These are phyloP conservation scores for Sclerotinia glacialis DNA, from an alignment of 2,329 filamentous ascomycete species.

Conservation along the genomic window DNA sequence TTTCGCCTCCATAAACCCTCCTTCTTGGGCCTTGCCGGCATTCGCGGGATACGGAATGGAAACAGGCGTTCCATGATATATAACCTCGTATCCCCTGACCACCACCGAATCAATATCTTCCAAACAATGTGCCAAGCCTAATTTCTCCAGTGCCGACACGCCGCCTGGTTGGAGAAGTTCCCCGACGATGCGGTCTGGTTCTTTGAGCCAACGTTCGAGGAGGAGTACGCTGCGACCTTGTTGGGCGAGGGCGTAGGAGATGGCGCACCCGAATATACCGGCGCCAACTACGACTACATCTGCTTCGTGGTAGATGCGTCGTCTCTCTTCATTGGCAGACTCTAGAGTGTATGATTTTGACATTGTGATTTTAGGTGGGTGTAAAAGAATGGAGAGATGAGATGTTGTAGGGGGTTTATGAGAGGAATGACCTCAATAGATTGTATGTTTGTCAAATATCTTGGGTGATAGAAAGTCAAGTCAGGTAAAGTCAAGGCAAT, in stretches of 20 bases:
- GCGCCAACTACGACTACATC: constrained; percentile 93
- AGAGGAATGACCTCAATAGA: background rate
- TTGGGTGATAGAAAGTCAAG: background rate
- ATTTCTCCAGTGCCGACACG: constrained; percentile 71
- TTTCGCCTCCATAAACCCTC: constrained; percentile 29
- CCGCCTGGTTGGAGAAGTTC: constrained; percentile 94
- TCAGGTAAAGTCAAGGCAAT: background rate
- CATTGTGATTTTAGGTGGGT: constrained; percentile 3
- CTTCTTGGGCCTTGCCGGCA: constrained; percentile 42
- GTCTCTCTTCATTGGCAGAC: constrained; percentile 43
- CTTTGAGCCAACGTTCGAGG: constrained; percentile 82
- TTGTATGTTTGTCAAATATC: background rate
- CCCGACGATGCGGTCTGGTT: constrained; percentile 94
- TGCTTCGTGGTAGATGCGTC: constrained; percentile 58
- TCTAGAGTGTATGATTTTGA: background rate
- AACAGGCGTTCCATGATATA: constrained; percentile 73
- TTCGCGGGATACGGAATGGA: constrained; percentile 74
- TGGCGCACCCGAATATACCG: constrained; percentile 82
- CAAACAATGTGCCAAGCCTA: constrained; percentile 78
- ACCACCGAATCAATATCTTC: constrained; percentile 84
- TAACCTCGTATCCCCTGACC: constrained; percentile 82
- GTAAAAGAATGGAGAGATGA: background rate
- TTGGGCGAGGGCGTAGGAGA: constrained; percentile 78
- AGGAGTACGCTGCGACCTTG: constrained; percentile 90
- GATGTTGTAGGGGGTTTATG: background rate